These are phyloP conservation scores for Sphaerulina populicola DNA, from an alignment of 2,329 filamentous ascomycete species.

Conservation along the genomic window DNA sequence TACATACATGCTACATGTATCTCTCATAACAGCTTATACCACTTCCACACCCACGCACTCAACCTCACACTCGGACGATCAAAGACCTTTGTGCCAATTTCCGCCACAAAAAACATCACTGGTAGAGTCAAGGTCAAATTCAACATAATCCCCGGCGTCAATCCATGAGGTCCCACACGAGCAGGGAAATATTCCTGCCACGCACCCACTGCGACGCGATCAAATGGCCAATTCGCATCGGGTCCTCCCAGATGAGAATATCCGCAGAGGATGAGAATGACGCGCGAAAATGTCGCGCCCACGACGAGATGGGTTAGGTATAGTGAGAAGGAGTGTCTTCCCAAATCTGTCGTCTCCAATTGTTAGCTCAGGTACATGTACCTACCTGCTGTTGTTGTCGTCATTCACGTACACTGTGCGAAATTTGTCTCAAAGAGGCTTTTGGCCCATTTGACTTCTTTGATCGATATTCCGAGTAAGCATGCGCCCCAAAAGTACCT, in stretches of 20 bases:
- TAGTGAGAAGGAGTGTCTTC: conserved; percentile 52
- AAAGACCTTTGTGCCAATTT: conserved; percentile 19
- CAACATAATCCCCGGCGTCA: conserved; percentile 17
- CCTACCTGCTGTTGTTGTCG: too few relatives aligned
- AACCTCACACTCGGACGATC: conserved; percentile 17
- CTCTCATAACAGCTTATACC: conserved; percentile 6
- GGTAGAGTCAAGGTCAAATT: conserved; percentile 13
- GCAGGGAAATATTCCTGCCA: conserved; percentile 12
- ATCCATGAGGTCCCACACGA: conserved; percentile 9
- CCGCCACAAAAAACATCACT: conserved; percentile 18
- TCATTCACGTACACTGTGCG: conserved; percentile 14
- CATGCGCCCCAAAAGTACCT: conserved; percentile 51
- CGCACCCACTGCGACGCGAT: conserved; percentile 1
- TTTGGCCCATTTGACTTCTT: conserved; percentile 18
- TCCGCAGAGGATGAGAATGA: conserved; percentile 19
- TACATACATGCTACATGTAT: background rate
- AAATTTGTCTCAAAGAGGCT: conserved; percentile 15
- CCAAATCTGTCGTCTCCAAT: conserved; percentile 37
- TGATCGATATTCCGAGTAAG: conserved; percentile 12
- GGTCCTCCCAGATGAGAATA: conserved; percentile 9
- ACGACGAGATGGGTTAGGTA: conserved; percentile 58
- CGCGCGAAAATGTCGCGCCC: conserved; percentile 50
- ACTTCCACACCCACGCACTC: conserved; percentile 12
- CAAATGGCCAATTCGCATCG: conserved; percentile 11
- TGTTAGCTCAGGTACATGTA: too few relatives aligned